Conservation (phyloP, 2,329 filamentous ascomycete species). For the Beauveria asiatica region DNA sequence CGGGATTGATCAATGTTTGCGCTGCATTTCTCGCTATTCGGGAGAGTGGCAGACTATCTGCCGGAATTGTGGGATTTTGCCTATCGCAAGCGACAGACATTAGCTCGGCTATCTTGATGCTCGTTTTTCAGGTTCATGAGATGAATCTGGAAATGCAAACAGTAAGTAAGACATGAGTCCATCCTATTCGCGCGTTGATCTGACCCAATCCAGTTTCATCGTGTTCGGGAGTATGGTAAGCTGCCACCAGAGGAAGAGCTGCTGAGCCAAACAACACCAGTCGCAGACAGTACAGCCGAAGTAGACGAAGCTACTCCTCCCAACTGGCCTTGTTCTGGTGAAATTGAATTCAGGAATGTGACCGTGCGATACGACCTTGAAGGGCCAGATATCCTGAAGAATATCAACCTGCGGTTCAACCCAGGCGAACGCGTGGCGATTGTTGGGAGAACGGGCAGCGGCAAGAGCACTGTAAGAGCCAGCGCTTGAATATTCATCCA, state of each 20-base stretch:
- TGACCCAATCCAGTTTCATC: constrained; percentile 32
- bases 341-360: constrained; percentile 42
- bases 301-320: constrained; percentile 29
- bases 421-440: constrained; percentile 71
- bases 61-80: constrained; percentile 48
- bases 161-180: constrained; percentile 26
- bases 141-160: constrained; percentile 43
- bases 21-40: constrained; percentile 45
- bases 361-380: constrained; percentile 39
- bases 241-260: constrained; percentile 35
- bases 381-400: constrained; percentile 39
- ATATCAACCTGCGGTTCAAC: constrained; percentile 41
- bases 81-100: constrained; percentile 46
- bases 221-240: constrained; percentile 39
- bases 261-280: constrained; percentile 28
- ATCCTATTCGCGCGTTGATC: neutral
- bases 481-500: neutral
- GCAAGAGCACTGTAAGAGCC: constrained; percentile 64
- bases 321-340: constrained; percentile 36
- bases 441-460: constrained; percentile 72
- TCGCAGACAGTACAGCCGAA: constrained; percentile 31
- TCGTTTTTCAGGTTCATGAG: constrained; percentile 47
- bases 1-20: constrained; percentile 40
- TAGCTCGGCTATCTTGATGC: constrained; percentile 39
- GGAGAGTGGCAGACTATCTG: constrained; percentile 36